These are phyloP conservation scores for Madurella mycetomatis DNA, from an alignment of 2,329 filamentous ascomycete genomes.

Conservation along the genomic window DNA sequence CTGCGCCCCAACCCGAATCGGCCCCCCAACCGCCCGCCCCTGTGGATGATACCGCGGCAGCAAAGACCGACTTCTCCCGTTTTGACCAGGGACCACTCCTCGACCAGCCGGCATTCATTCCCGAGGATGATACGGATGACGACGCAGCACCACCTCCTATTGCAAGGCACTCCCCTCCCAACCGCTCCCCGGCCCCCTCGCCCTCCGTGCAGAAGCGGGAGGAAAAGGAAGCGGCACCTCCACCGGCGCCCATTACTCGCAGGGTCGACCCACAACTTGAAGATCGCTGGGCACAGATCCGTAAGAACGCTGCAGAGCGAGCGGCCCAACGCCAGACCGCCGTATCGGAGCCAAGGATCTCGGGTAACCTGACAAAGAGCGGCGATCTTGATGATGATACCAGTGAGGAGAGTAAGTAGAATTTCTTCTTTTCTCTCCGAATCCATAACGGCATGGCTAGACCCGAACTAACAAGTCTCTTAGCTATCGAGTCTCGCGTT, in stretches of 20 bases:
- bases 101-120: slow-evolving; percentile 81
- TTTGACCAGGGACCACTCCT: slow-evolving; percentile 87
- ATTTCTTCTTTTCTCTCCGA: neutral
- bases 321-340: slow-evolving; percentile 57
- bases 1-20: slow-evolving; percentile 28
- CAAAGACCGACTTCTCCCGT: slow-evolving; percentile 55
- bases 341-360: slow-evolving; percentile 45
- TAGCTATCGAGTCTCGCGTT: slow-evolving; percentile 92
- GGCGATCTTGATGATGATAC: slow-evolving; percentile 75
- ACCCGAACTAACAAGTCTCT: slow-evolving; percentile 24
- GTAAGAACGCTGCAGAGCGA: slow-evolving; percentile 86
- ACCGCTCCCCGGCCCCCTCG: slow-evolving; percentile 24
- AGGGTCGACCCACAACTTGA: slow-evolving; percentile 34
- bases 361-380: slow-evolving; percentile 49
- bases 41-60: slow-evolving; percentile 52
- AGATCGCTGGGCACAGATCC: slow-evolving; percentile 93
- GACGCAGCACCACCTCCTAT: slow-evolving; percentile 51
- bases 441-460: neutral
- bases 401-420: slow-evolving; percentile 87
- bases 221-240: slow-evolving; percentile 31
- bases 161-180: slow-evolving; percentile 36
- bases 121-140: slow-evolving; percentile 47
- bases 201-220: slow-evolving; percentile 21
- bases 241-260: slow-evolving; percentile 24
- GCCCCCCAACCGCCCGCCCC: slow-evolving; percentile 44